Evolutionary conservation across 2,329 filamentous ascomycete genomes (phyloP), one percentile per base, ranked within the genome.

Genomic region (Cercospora sp.): DNA sequence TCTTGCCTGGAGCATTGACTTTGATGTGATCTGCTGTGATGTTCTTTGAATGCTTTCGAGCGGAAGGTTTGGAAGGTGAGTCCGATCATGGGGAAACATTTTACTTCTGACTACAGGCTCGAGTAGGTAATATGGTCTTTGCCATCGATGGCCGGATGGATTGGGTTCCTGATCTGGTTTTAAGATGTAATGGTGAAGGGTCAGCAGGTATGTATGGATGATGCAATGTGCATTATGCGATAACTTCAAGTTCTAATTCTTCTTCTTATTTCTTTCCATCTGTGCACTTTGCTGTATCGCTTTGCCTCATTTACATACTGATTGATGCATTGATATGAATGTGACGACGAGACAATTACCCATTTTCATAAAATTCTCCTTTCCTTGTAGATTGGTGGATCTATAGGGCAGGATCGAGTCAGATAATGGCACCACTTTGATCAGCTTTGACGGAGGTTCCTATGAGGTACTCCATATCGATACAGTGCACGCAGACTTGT

Each of bases 81-180:
- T 62, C 23, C 60, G 51, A 64, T 64, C 45, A n/a, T 8, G n/a
- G 48, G 48, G 62, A 28, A 18, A 6, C 57, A 12, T 13, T 10
- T 18, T 31, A 57, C 26, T 42, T 6, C 61, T 64, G 61, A 64
- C 48, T 42, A 26, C 48, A 58, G 51, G 31, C n/a, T 31, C n/a
- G 31, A 26, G 48, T 10, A 51, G 30, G 20, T 12, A 55, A 55
- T 23, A 23, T 33, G 28, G 5, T 30, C 42, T 55, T 51, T 53
- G 26, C 13, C 26, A 39, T 36, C n/a, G 18, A 31, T 20, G 31
- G 62, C 62, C 33, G 36, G 62, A 64, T 33, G 62, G 62, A 64
- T 64, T 64, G 9, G 36, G 23, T 64, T 64, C 53, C 53, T 58
- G 10, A 39, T 59, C 62, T 64, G 33, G 62, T 58, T 48, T 33